A percentile compares a stretch with the other conserved stretches of the same genome.
phyloP scores from a whole-genome alignment of 768 basidiomycete genomes.

The Dentipellis fragilis region DNA sequence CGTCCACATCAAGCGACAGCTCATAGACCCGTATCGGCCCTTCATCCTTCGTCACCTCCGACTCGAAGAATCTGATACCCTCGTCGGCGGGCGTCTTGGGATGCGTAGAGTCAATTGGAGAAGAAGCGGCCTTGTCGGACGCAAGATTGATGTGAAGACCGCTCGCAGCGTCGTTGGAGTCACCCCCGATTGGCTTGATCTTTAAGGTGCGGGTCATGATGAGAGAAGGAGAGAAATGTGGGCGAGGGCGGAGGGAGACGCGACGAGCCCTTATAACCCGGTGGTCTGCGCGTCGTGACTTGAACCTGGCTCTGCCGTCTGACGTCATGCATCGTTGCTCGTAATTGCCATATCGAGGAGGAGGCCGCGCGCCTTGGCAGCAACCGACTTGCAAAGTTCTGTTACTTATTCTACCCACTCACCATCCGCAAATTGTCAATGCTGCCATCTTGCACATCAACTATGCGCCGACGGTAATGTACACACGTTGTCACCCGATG shows the following conservation, averaged over 20 bases:
- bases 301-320: not conserved
- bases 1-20: constrained; percentile 79
- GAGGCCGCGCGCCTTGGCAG: not conserved
- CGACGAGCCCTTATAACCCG: no score
- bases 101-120: constrained; percentile 26
- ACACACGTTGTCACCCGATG: no score
- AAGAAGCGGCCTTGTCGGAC: not conserved
- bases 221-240: not conserved
- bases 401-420: not conserved
- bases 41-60: constrained; percentile 39
- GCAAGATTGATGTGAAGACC: not conserved
- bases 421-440: no score
- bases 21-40: constrained; percentile 76
- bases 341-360: not conserved
- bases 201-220: not conserved
- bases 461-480: no score
- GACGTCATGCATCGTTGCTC: not conserved
- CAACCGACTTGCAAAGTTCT: not conserved
- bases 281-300: no score
- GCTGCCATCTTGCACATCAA: no score
- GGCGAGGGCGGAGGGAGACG: no score
- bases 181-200: not conserved
- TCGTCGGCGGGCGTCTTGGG: constrained; percentile 92
- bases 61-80: constrained; percentile 80
- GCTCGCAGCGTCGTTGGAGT: no score